Evolutionary conservation across 1,139 yeast genomes (phyloP), one percentile per base, ranked within the genome.

Genomic region (Saccharomyces uvarum): DNA sequence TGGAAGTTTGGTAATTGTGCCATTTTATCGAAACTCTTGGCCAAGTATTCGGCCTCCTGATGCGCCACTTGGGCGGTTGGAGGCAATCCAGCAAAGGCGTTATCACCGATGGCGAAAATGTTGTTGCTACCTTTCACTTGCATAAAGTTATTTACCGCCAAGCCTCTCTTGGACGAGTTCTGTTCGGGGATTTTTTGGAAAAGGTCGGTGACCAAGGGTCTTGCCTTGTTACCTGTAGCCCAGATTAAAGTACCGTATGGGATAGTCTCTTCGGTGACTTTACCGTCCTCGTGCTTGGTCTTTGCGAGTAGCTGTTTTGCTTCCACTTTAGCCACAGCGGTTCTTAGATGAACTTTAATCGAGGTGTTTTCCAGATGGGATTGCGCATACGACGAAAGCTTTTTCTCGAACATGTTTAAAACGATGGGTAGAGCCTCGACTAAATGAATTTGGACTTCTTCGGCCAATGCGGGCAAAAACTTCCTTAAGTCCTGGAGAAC

Each of bases 51-150:
- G 62, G 97, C 97, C 74, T 90, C 89, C 78, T 91, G 97, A 76
- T 90, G 88, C 53, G 98, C 98, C 59, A 90, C 97, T 78, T 91
- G 98, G 52, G 97, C 98, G 57, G 97, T 91, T 63, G 98, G 97
- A 49, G 97, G 96, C 67, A 81, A 81, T 70, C 90, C 90, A 50
- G 82, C 80, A 70, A 85, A 84, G 47, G 97, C 89, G 74, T 96
- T 90, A 75, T 91, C 98, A 70, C 98, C 98, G 61, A 91, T 78
- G 53, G 97, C 97, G 74, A 80, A 91, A 63, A 91, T 82, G 60
- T 69, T 70, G 67, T 88, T 88, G 51, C 95, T 77, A 68, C 98
- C 98, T 69, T 88, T 88, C 54, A 91, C 95, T 67, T 86, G 84
- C 63, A 89, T 78, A 72, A 80, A 82, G 64, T 86, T 95, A 71